A percentile compares a stretch with the other conserved stretches of the same genome.
phyloP scores from a whole-genome alignment of 129 eudicot genomes.

The Flaveria robusta region DNA sequence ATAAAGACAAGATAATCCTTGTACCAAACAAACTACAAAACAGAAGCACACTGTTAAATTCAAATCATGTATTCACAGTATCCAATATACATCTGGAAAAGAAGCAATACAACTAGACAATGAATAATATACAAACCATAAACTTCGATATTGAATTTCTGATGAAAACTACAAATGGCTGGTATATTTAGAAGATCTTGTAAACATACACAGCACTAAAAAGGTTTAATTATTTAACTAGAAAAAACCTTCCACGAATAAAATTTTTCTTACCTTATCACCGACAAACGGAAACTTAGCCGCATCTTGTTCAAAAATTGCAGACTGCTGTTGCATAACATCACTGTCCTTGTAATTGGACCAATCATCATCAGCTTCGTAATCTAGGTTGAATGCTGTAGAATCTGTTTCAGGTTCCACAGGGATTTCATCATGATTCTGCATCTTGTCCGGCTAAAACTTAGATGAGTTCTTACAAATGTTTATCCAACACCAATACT shows the following conservation, averaged over 20 bases:
- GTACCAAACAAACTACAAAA: neutral
- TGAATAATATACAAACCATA: neutral
- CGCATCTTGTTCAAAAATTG: constrained; percentile 68
- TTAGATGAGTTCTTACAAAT: constrained; percentile 20
- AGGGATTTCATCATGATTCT: constrained; percentile 61
- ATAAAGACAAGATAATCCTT: neutral
- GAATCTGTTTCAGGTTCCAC: constrained; percentile 49
- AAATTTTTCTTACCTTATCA: constrained; percentile 58
- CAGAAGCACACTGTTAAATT: neutral
- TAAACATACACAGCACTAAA: neutral
- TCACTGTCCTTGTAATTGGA: constrained; percentile 70
- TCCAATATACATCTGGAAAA: neutral
- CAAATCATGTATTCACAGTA: neutral
- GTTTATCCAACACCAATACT: constrained; percentile 22
- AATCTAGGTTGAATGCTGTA: constrained; percentile 37
- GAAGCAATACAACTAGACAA: neutral
- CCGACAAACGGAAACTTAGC: constrained; percentile 68
- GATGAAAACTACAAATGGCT: neutral
- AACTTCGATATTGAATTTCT: neutral
- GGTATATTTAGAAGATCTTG: neutral
- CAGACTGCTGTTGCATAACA: constrained; percentile 82
- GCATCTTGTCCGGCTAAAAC: constrained; percentile 44
- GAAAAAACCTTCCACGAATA: neutral
- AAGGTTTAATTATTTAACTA: neutral
- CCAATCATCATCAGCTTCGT: constrained; percentile 67